These are phyloP conservation scores for Talaromyces marneffei DNA, from an alignment of 2,329 filamentous ascomycete species.

Conservation along the genomic window DNA sequence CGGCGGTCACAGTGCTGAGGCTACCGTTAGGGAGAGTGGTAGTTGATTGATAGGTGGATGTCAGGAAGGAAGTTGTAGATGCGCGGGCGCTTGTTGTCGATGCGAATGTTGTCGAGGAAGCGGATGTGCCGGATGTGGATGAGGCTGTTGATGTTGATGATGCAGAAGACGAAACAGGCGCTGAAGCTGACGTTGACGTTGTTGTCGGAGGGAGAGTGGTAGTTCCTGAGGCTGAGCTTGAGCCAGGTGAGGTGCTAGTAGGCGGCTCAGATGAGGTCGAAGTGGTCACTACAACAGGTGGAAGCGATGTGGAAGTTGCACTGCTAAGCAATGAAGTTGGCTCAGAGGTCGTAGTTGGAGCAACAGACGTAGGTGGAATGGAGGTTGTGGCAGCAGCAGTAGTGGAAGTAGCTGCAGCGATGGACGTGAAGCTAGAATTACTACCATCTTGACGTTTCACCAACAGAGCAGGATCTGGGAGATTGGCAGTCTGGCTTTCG, in stretches of 20 bases:
- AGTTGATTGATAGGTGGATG: conserved; percentile 37
- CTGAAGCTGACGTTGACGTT: background rate
- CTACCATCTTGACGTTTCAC: conserved; percentile 6
- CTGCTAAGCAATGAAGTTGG: background rate
- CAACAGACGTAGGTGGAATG: conserved; percentile 1
- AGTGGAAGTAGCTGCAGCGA: background rate
- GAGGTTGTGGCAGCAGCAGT: background rate
- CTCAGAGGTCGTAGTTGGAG: background rate
- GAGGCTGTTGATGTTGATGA: background rate
- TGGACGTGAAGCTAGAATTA: conserved; percentile 3
- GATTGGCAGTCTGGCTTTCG: background rate
- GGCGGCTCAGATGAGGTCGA: background rate
- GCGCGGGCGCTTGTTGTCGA: conserved; percentile 20
- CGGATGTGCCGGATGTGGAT: conserved; percentile 5
- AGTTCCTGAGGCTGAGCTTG: background rate
- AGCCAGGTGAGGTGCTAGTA: background rate
- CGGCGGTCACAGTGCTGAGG: conserved; percentile 38
- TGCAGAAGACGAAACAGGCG: background rate
- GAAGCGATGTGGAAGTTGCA: background rate
- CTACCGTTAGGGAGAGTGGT: conserved; percentile 40
- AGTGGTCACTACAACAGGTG: background rate
- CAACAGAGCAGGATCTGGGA: background rate
- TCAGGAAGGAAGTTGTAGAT: conserved; percentile 18
- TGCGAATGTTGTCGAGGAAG: conserved; percentile 1
- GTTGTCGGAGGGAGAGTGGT: background rate